Evolutionary conservation across 2,329 filamentous ascomycete species (phyloP).

Genomic region (Knoxdaviesia capensis): DNA sequence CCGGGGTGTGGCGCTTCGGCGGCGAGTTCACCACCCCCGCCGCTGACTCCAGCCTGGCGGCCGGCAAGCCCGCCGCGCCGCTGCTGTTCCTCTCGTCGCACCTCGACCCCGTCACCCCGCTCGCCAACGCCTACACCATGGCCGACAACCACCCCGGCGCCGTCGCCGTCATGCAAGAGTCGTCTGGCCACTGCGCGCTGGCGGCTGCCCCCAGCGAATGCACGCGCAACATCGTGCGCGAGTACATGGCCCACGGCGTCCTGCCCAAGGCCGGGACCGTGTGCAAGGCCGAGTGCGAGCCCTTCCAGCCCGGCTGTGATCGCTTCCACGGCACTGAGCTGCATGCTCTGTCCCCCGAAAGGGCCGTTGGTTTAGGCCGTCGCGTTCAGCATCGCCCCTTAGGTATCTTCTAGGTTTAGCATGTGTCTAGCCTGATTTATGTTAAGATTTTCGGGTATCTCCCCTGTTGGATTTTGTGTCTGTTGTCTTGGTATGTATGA

Average conservation of each 20-base stretch:
- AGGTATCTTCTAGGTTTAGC: too few relatives aligned
- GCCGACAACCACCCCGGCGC: constrained; percentile 10
- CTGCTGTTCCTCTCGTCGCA: constrained; percentile 21
- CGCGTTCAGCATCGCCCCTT: too few relatives aligned
- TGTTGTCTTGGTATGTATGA: too few relatives aligned
- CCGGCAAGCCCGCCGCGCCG: constrained; percentile 17
- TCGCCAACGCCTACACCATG: constrained; percentile 15
- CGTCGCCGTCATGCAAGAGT: constrained; percentile 11
- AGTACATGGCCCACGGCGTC: constrained; percentile 12
- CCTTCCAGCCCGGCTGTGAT: too few relatives aligned
- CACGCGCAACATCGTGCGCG: constrained; percentile 6
- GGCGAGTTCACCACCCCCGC: constrained; percentile 13
- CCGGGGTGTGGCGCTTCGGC: constrained; percentile 19
- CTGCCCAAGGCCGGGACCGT: constrained; percentile 9
- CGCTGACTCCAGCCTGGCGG: constrained; percentile 7
- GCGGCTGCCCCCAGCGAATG: constrained; percentile 6
- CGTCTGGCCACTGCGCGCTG: constrained; percentile 10
- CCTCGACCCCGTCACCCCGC: constrained; percentile 25
- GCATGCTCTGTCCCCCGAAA: too few relatives aligned
- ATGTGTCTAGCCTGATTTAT: too few relatives aligned
- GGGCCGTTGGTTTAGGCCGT: too few relatives aligned
- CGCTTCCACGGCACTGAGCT: too few relatives aligned
- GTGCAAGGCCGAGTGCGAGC: constrained; percentile 7
- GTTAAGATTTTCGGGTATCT: too few relatives aligned
- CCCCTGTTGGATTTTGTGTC: too few relatives aligned